Base-by-base conservation (phyloP, 2,329 filamentous ascomycete genomes). In the Pseudodiploospora longispora region DNA sequence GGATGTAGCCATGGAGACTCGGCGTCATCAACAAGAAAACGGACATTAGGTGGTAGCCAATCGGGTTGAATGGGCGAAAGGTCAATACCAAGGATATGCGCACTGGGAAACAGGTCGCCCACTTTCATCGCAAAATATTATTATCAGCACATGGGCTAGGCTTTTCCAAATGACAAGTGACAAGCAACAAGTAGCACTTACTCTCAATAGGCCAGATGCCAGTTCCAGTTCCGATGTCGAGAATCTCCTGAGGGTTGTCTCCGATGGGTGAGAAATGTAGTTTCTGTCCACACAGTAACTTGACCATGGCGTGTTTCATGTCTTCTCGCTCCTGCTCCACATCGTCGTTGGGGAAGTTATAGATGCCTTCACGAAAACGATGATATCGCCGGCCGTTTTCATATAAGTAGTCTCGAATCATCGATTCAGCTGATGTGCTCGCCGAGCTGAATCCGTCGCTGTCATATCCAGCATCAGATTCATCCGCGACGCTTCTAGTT, bases 331-430 rank as follows among this genome's bases (percentile, higher is more conserved):
- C 75, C 55, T 79, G 75, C 59, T 81, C 77, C 5, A 69, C 61
- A 40, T 79, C 76, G 47, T 81, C 78, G 44, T 80, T 81, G 28
- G 78, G 77, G 40, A 80, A 77, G 43, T 72, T 72, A 52, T 81
- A 81, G 8, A 58, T 54, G 5, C 74, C 75, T 45, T 75, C 72
- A 12, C 74, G 65, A 53, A 74, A 77, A 36, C 66, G 66, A 52
- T 79, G 76, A 47, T 80, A 81, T 28, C 76, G 67, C 27, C 76
- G 67, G n/a, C 77, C 77, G 53, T 81, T 78, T 52, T 79, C 75
- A 45, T 65, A 69, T 40, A 67, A 63, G 50, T 75, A 80, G 48
- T 79, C 69, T 36, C 70, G 61, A 27, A 76, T 62, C 33, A 61
- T 63, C 3, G 65, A 68, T 36, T 59, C 56, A 7, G 65, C 55